Conservation (phyloP, 139 green algal species). For the Volvox reticuliferus region DNA sequence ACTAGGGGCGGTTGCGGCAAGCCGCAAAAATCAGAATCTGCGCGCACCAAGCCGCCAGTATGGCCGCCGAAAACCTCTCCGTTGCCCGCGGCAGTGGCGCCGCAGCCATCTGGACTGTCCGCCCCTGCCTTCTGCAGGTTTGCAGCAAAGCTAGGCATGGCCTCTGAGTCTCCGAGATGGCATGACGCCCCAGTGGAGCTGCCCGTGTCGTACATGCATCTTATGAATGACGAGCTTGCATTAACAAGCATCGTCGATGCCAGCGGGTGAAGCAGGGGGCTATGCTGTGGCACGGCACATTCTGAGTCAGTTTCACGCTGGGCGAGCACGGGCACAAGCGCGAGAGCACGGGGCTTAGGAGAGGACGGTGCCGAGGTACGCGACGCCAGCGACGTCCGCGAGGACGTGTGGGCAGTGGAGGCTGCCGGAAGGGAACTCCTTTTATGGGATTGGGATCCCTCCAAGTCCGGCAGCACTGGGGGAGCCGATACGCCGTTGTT, state of each 20-base stretch:
- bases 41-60: neutral
- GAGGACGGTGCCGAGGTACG: neutral
- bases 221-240: neutral
- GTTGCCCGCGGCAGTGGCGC: neutral
- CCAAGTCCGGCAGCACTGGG: too few relatives aligned
- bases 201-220: neutral
- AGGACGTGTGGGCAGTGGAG: neutral
- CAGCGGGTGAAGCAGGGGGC: neutral
- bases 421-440: neutral
- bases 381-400: neutral
- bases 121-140: neutral
- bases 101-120: neutral
- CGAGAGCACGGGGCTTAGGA: neutral
- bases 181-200: neutral
- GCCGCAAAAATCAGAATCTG: neutral
- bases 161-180: neutral
- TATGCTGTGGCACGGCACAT: neutral
- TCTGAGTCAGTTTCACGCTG: neutral
- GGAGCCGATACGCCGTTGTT: too few relatives aligned
- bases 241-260: neutral
- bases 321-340: neutral
- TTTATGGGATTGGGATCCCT: too few relatives aligned
- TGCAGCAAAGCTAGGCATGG: slow-evolving; percentile 1
- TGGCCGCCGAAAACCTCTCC: neutral
- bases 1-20: neutral